Evolutionary conservation across 306 rosid species (phyloP), one percentile per base, ranked within the genome.

Genomic region (Gastrolobium bilobum): DNA sequence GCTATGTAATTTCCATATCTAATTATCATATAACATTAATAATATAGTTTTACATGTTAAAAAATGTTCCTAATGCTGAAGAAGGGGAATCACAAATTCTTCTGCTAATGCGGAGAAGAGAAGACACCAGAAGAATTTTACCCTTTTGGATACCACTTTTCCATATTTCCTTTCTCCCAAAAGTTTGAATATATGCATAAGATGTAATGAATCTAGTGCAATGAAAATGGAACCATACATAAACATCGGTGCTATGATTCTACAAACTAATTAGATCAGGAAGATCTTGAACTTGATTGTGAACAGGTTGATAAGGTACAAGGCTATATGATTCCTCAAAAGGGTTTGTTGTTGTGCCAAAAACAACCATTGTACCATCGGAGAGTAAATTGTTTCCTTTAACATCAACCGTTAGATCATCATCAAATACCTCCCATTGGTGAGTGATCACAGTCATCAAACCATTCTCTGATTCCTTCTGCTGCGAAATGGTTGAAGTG

Each of bases 351-450:
- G 82, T 14, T 2, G 52, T 9, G 13, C 20, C 44, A 38, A 58
- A 63, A 58, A 31, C 3, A 47, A 20, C 20, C 73, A 10, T 66
- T 59, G 46, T 35, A 67, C 50, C 83, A 75, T 37, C 56, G 10
- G n/a, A 47, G 37, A 10, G 34, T 10, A 4, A 10, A 75, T 6
- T n/a, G 47, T 43, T 81, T 34, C 46, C 70, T 43, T 37, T 42
- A 29, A 11, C 63, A 71, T 58, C 60, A 67, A 15, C 54, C 33
- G 48, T 42, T 3, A 15, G 37, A 47, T 90, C 91, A 6, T 86
- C 95, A 6, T 91, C 94, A 75, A 94, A 94, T 20, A 84, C 72
- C 82, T 88, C 99, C 99, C 97, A 94, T 42, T 91, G 82, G 3
- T 94, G 87, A 0, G 99, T 94, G 10, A 94, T 85, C 34, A 92